phyloP scores from a whole-genome alignment of 2,329 filamentous ascomycete genomes.

The Aquanectria penicillioides region DNA sequence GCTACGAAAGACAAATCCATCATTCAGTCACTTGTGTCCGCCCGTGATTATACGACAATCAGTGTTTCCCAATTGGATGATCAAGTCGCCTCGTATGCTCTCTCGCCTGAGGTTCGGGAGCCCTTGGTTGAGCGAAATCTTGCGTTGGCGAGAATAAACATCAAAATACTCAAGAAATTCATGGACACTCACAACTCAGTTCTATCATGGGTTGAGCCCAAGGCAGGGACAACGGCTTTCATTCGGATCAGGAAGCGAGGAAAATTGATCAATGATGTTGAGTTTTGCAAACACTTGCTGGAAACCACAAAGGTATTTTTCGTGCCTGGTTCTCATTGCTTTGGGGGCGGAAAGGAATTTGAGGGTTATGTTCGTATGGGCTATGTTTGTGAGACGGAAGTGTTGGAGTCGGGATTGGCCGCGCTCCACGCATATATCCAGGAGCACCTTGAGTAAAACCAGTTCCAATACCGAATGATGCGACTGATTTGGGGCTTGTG shows the following conservation, averaged over 20 bases:
- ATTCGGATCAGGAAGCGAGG: slow-evolving; percentile 1
- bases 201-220: slow-evolving; percentile 19
- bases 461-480: no score
- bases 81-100: slow-evolving; percentile 78
- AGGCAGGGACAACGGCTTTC: slow-evolving; percentile 16
- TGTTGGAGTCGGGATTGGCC: slow-evolving; percentile 4
- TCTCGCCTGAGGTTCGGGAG: slow-evolving; percentile 59
- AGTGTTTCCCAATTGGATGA: slow-evolving; percentile 85
- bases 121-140: slow-evolving; percentile 62
- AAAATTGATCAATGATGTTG: slow-evolving; percentile 3
- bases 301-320: slow-evolving; percentile 11
- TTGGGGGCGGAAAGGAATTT: slow-evolving; percentile 16
- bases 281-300: slow-evolving; percentile 6
- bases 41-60: slow-evolving; percentile 85
- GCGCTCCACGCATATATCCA: slow-evolving; percentile 27
- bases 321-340: slow-evolving; percentile 12
- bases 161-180: neutral
- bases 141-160: slow-evolving; percentile 5
- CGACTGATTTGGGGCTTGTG: no score
- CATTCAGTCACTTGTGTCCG: slow-evolving; percentile 69
- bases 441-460: no score
- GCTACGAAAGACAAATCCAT: slow-evolving; percentile 71
- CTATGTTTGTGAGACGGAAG: slow-evolving; percentile 9
- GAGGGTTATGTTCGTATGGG: slow-evolving; percentile 14
- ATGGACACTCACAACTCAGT: slow-evolving; percentile 5